Percentiles rank a stretch among this genome's conserved stretches.
phyloP scores from a whole-genome alignment of 208 protist genomes.

The Leishmania amazonensis region DNA sequence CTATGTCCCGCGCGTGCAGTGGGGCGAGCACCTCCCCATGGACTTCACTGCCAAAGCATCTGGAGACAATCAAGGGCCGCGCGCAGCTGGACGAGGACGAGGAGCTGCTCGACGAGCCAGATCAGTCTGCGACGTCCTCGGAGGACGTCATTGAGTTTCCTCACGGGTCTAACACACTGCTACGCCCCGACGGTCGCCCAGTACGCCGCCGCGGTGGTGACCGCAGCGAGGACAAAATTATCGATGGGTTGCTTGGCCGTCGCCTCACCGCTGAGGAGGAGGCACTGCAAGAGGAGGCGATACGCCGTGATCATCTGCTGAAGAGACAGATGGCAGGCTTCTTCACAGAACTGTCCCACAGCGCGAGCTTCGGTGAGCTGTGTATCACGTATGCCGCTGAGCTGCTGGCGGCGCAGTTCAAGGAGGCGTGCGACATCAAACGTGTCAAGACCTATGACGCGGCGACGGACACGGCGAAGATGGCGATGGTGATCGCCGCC shows the following conservation, averaged over 20 bases:
- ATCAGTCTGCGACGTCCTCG: constrained; percentile 18
- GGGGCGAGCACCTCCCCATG: constrained; percentile 3
- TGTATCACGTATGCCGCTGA: constrained; percentile 55
- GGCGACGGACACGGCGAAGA: constrained; percentile 51
- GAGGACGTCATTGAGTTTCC: constrained; percentile 54
- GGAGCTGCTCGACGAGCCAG: constrained; percentile 16
- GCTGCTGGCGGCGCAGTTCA: constrained; percentile 33
- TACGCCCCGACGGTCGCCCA: constrained; percentile 35
- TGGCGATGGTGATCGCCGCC: constrained; percentile 55
- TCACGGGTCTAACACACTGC: constrained; percentile 37
- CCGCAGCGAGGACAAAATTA: constrained; percentile 1
- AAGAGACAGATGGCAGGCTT: constrained; percentile 57
- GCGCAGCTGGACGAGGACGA: constrained; percentile 21
- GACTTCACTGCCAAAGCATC: neutral
- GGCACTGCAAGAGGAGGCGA: constrained; percentile 41
- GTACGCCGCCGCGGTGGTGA: constrained; percentile 24
- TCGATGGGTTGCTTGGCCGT: constrained; percentile 21
- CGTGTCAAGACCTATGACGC: constrained; percentile 57
- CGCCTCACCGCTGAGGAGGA: constrained; percentile 21
- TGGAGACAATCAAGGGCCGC: constrained; percentile 6
- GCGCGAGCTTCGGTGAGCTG: constrained; percentile 68
- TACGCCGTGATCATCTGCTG: constrained; percentile 42
- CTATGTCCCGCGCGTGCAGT: neutral
- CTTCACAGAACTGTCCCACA: constrained; percentile 67
- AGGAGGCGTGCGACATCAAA: constrained; percentile 39